Evolutionary conservation across 495 filamentous ascomycete species (phyloP).

Genomic region (Trichoderma parareesei): DNA sequence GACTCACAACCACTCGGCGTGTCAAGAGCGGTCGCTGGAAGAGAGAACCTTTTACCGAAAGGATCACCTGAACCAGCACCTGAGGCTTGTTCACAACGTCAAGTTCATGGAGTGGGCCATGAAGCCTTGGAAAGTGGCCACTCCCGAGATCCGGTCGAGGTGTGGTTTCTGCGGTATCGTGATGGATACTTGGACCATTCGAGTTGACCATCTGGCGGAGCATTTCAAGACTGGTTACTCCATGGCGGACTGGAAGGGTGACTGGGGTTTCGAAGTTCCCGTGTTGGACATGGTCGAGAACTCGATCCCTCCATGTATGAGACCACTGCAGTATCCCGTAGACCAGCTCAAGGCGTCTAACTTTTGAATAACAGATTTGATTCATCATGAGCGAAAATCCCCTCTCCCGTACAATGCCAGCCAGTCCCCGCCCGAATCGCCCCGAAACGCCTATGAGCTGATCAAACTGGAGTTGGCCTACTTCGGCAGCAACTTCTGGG

Average conservation of each 20-base stretch:
- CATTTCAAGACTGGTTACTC: constrained; percentile 60
- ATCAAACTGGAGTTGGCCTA: constrained; percentile 42
- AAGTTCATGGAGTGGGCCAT: constrained; percentile 53
- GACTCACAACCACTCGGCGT: constrained; percentile 61
- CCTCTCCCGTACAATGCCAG: constrained; percentile 37
- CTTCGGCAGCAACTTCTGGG: constrained; percentile 27
- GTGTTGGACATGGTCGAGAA: constrained; percentile 54
- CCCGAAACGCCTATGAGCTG: constrained; percentile 43
- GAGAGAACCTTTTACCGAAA: constrained; percentile 77
- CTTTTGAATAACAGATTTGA: constrained; percentile 31
- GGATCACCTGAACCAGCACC: constrained; percentile 75
- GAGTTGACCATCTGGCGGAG: constrained; percentile 56
- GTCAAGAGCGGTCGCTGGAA: constrained; percentile 52
- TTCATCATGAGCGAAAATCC: constrained; percentile 48
- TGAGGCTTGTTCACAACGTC: constrained; percentile 66
- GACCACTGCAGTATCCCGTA: constrained; percentile 13
- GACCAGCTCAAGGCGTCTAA: neutral
- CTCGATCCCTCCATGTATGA: constrained; percentile 56
- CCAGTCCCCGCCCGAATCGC: constrained; percentile 21
- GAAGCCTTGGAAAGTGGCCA: constrained; percentile 58
- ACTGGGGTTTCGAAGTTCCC: constrained; percentile 59
- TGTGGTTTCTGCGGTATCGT: constrained; percentile 62
- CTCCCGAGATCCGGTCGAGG: constrained; percentile 52
- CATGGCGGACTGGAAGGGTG: constrained; percentile 66
- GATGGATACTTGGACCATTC: constrained; percentile 53